phyloP scores from a whole-genome alignment of 2,329 filamentous ascomycete species.

The Fusarium burgessii region DNA sequence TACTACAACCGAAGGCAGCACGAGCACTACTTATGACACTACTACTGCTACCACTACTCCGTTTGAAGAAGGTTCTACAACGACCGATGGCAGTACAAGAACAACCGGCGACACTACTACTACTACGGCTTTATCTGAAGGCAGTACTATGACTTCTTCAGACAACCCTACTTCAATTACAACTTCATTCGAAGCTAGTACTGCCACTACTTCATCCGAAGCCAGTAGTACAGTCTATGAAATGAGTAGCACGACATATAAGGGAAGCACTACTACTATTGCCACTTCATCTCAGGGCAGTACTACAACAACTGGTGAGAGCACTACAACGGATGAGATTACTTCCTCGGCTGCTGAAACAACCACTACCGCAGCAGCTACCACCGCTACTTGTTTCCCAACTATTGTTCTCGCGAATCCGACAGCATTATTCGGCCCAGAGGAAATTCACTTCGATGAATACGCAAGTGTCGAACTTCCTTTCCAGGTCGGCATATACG shows the following conservation, averaged over 20 bases:
- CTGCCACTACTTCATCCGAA: no score
- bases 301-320: background rate
- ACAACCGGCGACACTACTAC: accelerated
- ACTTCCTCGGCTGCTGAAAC: accelerated
- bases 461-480: background rate
- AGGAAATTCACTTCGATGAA: background rate
- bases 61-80: no score
- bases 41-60: no score
- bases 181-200: background rate
- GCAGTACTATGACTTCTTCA: background rate
- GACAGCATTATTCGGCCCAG: background rate
- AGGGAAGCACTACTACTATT: background rate
- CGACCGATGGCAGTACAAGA: accelerated
- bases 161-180: background rate
- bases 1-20: no score
- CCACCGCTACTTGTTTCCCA: background rate
- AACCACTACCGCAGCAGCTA: background rate
- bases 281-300: background rate
- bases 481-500: background rate
- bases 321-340: background rate
- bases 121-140: background rate
- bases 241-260: no score
- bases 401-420: background rate
- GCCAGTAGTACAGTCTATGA: no score
- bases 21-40: no score